Conservation (phyloP, 148 eudicot genomes). For the Limonium bicolor region DNA sequence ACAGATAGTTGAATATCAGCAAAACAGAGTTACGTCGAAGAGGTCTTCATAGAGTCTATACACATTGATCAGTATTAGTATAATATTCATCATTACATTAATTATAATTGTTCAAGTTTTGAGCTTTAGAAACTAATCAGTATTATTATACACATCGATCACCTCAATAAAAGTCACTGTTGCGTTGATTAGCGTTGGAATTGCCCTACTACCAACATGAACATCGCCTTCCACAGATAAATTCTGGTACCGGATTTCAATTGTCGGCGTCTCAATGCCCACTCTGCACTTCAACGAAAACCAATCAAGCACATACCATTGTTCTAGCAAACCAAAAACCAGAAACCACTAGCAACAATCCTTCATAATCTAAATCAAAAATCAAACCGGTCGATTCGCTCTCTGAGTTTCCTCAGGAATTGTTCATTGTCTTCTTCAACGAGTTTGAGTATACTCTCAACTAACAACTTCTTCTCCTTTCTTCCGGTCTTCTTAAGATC, state of each 20-base stretch:
- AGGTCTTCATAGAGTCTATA: too few relatives aligned
- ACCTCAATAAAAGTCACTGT: conserved; percentile 22
- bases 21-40: too few relatives aligned
- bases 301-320: background rate
- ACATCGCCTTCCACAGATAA: conserved; percentile 29
- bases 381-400: conserved; percentile 29
- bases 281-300: conserved; percentile 11
- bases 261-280: conserved; percentile 27
- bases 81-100: too few relatives aligned
- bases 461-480: conserved; percentile 27
- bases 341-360: background rate
- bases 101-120: too few relatives aligned
- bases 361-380: background rate
- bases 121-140: too few relatives aligned
- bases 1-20: too few relatives aligned
- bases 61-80: too few relatives aligned
- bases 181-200: conserved; percentile 23
- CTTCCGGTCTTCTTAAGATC: conserved; percentile 22
- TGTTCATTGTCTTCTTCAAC: conserved; percentile 39
- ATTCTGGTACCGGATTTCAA: conserved; percentile 36
- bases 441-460: conserved; percentile 25
- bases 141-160: too few relatives aligned
- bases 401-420: conserved; percentile 26
- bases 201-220: conserved; percentile 31
- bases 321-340: background rate